Evolutionary conservation across 768 basidiomycete species (phyloP).

Genomic region (Mycena capillaripes): DNA sequence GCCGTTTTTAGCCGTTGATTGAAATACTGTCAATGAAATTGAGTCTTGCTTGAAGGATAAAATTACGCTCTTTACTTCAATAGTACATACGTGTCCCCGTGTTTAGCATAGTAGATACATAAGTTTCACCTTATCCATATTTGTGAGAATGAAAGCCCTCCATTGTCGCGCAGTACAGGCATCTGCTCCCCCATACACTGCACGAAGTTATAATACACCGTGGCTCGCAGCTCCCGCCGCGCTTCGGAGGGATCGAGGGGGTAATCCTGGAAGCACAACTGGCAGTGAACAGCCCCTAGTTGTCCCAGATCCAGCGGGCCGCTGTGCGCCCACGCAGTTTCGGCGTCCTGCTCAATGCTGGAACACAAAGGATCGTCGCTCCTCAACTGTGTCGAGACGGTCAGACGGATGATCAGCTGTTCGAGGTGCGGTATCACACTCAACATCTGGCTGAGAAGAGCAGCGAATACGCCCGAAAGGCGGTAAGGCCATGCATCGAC

Average conservation of each 20-base stretch:
- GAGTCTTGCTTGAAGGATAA: no score
- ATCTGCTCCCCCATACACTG: constrained; percentile 2
- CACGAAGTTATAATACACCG: background rate
- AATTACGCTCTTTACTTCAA: no score
- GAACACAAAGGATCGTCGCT: no score
- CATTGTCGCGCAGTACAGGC: background rate
- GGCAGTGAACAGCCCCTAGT: background rate
- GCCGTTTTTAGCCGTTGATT: no score
- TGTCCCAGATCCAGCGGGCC: background rate
- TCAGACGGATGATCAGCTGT: background rate
- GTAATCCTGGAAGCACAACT: background rate
- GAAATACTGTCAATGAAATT: no score
- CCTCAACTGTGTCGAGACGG: background rate
- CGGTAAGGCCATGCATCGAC: background rate
- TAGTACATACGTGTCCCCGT: no score
- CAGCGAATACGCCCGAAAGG: background rate
- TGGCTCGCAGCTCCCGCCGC: background rate
- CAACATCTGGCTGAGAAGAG: background rate
- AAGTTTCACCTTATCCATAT: no score
- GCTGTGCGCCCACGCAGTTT: background rate
- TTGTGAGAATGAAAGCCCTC: background rate
- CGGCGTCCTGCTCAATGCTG: no score
- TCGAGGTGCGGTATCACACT: background rate
- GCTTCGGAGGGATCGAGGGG: background rate
- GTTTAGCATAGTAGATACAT: no score